Percentiles rank a stretch among this genome's conserved stretches.
Evolutionary conservation across 768 basidiomycete genomes (phyloP).

Genomic region (Terana coerulea): DNA sequence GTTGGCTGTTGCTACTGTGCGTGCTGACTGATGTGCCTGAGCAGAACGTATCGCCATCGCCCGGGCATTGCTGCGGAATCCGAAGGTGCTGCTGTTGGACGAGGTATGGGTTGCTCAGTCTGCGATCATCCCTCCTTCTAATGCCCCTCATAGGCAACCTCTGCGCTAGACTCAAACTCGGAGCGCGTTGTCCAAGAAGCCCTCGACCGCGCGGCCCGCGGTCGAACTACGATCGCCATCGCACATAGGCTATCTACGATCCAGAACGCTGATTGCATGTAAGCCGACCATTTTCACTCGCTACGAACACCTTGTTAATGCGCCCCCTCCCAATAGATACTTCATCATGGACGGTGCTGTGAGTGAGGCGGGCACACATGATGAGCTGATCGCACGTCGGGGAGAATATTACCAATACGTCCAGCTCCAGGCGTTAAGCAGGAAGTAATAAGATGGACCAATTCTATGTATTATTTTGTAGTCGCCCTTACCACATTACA

Average conservation of each 20-base stretch:
- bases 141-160: slow-evolving; percentile 33
- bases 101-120: too few relatives aligned
- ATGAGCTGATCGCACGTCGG: slow-evolving; percentile 60
- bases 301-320: background rate
- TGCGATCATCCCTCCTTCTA: background rate
- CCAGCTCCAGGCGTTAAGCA: slow-evolving; percentile 62
- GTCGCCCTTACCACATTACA: too few relatives aligned
- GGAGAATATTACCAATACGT: slow-evolving; percentile 84
- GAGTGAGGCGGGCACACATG: slow-evolving; percentile 84
- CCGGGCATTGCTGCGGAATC: slow-evolving; percentile 25
- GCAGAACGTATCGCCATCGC: slow-evolving; percentile 40
- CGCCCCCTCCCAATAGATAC: slow-evolving; percentile 52
- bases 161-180: slow-evolving; percentile 47
- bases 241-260: slow-evolving; percentile 84
- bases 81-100: slow-evolving; percentile 26
- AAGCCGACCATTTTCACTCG: slow-evolving; percentile 6
- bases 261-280: slow-evolving; percentile 33
- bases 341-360: slow-evolving; percentile 86
- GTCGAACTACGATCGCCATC: slow-evolving; percentile 91
- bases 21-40: background rate
- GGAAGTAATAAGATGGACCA: too few relatives aligned
- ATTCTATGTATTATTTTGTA: too few relatives aligned
- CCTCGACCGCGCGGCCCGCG: slow-evolving; percentile 86
- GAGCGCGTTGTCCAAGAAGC: slow-evolving; percentile 91
- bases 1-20: background rate